A percentile compares a stretch with the other conserved stretches of the same genome.
phyloP scores from a whole-genome alignment of 73 alveolate species.

The Tetrahymena borealis region DNA sequence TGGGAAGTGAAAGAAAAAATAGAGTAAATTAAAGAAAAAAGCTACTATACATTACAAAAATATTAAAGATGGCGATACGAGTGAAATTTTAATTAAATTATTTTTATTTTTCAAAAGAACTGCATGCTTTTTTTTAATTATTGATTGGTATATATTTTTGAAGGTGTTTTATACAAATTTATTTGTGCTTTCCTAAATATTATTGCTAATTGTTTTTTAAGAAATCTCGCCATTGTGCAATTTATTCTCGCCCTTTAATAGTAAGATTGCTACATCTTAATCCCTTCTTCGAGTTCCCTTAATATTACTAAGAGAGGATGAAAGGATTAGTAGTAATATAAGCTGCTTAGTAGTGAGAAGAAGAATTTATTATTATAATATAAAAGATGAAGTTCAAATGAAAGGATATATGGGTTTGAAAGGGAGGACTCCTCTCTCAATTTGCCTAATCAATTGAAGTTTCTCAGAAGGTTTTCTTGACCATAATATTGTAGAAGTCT shows the following conservation, averaged over 20 bases:
- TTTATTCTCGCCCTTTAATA: too few relatives aligned
- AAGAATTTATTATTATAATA: too few relatives aligned
- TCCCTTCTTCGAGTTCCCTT: too few relatives aligned
- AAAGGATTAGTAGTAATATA: too few relatives aligned
- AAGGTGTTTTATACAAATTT: not conserved
- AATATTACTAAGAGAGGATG: too few relatives aligned
- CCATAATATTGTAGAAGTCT: constrained; percentile 92
- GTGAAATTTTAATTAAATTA: not conserved
- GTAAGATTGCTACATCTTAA: too few relatives aligned
- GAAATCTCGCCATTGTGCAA: too few relatives aligned
- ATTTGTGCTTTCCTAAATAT: not conserved
- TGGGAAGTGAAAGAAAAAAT: too few relatives aligned
- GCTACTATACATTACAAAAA: not conserved
- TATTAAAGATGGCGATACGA: not conserved
- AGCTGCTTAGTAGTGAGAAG: too few relatives aligned
- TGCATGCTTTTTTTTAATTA: not conserved
- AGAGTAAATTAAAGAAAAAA: not conserved
- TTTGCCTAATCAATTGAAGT: not conserved
- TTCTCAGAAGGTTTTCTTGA: constrained; percentile 59
- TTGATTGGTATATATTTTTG: not conserved
- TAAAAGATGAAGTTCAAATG: too few relatives aligned
- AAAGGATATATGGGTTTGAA: not conserved
- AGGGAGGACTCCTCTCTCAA: not conserved
- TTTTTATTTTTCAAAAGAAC: not conserved
- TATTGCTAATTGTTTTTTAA: not conserved